Conservation (phyloP, 192 early-diverging fungal genomes). For the Linderina pennispora region DNA sequence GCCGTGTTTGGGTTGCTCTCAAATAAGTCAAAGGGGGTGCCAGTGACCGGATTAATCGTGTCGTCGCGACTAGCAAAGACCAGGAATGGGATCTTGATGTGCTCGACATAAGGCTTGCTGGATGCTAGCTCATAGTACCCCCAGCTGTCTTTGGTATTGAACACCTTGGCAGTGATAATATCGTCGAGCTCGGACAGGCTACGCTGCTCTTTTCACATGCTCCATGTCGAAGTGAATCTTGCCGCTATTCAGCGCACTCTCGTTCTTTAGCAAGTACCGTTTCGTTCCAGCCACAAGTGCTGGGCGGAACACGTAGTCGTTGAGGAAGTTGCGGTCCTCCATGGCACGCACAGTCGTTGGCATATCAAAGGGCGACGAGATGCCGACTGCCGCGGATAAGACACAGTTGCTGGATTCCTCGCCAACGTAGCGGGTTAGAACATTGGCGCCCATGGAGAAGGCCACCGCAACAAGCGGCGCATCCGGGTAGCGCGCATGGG, state of each 20-base stretch:
- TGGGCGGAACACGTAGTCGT: conserved; percentile 43
- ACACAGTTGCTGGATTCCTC: conserved; percentile 61
- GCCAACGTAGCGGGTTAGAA: conserved; percentile 76
- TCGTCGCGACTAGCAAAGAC: conserved; percentile 80
- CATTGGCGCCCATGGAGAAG: conserved; percentile 80
- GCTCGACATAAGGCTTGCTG: conserved; percentile 48
- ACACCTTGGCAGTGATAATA: conserved; percentile 57
- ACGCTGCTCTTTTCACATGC: conserved; percentile 33
- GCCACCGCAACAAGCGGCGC: conserved; percentile 67
- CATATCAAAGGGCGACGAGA: conserved; percentile 76
- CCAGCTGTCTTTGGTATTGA: conserved; percentile 72
- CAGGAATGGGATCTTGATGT: conserved; percentile 67
- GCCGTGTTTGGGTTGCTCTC: conserved; percentile 67
- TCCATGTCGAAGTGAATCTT: conserved; percentile 26
- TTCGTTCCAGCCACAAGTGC: conserved; percentile 36
- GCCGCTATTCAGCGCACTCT: conserved; percentile 23
- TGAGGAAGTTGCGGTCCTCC: conserved; percentile 39
- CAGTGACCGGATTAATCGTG: conserved; percentile 61
- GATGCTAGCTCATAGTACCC: conserved; percentile 70
- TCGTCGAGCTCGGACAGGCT: conserved; percentile 81
- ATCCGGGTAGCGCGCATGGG: conserved; percentile 40
- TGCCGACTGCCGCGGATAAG: conserved; percentile 60
- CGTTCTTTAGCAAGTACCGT: conserved; percentile 12
- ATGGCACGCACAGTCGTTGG: conserved; percentile 22
- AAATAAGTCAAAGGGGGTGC: conserved; percentile 66